Evolutionary conservation across 1,284 basidiomycete species (phyloP).

Genomic region (Fomitopsis palustris): DNA sequence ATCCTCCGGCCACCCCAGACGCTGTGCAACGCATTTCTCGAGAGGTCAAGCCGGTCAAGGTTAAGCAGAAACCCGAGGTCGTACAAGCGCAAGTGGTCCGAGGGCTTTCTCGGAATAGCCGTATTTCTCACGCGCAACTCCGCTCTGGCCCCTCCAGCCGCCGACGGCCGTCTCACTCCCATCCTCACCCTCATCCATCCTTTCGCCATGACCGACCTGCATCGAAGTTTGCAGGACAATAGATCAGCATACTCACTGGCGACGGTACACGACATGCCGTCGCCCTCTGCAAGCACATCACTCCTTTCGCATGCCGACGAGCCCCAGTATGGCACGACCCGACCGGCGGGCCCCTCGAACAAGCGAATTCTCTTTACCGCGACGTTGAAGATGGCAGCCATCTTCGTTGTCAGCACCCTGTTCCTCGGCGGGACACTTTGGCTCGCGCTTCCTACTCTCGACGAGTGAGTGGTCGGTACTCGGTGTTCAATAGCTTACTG

Average conservation of each 20-base stretch:
- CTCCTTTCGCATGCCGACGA: constrained; percentile 35
- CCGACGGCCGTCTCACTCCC: neutral
- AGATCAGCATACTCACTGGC: constrained; percentile 63
- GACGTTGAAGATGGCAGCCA: constrained; percentile 74
- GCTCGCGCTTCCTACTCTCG: constrained; percentile 75
- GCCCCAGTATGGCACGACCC: constrained; percentile 50
- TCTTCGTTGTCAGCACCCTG: constrained; percentile 70
- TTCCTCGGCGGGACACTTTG: constrained; percentile 74
- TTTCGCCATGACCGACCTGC: constrained; percentile 12
- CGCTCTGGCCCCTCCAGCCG: neutral
- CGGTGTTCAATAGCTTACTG: neutral
- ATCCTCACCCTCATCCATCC: constrained; percentile 5
- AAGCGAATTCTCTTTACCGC: constrained; percentile 66
- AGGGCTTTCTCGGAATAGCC: neutral
- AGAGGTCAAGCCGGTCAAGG: no score
- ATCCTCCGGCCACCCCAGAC: no score
- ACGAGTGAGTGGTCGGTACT: constrained; percentile 52
- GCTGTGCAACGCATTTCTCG: no score
- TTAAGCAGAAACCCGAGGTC: no score
- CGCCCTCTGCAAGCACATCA: constrained; percentile 24
- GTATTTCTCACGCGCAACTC: constrained; percentile 15
- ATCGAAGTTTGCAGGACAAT: constrained; percentile 30
- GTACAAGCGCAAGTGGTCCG: neutral
- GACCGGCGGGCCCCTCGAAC: constrained; percentile 40
- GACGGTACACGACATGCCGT: constrained; percentile 38